Percentiles rank a stretch among this genome's conserved stretches.
Conservation (phyloP, 352 stramenopile species). For the Globisporangium iwayamae region DNA sequence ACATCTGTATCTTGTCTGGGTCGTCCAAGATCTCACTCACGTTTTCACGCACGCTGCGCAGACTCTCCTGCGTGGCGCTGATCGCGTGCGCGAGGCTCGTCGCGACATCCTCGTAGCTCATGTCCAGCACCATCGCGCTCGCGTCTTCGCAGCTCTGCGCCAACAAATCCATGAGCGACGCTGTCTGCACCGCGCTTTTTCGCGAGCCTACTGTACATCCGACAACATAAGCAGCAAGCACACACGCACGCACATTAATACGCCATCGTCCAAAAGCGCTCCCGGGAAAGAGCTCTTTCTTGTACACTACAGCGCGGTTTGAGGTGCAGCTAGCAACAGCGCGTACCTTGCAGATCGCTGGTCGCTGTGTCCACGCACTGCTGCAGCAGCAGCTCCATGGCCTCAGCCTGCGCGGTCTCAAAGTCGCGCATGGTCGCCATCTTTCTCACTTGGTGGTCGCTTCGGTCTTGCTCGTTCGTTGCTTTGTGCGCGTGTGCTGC, state of each 20-base stretch:
- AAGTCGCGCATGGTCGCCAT: slow-evolving; percentile 28
- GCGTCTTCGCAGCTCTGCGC: slow-evolving; percentile 64
- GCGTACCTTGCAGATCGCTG: slow-evolving; percentile 9
- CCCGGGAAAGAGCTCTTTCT: neutral
- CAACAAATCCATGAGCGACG: slow-evolving; percentile 63
- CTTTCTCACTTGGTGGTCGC: too few relatives aligned
- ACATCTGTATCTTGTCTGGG: slow-evolving; percentile 50
- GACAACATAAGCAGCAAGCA: neutral
- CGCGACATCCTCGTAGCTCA: slow-evolving; percentile 57
- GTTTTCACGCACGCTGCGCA: slow-evolving; percentile 55
- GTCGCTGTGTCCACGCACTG: slow-evolving; percentile 31
- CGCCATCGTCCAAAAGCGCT: neutral
- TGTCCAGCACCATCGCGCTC: slow-evolving; percentile 40
- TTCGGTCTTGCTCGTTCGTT: neutral
- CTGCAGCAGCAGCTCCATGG: slow-evolving; percentile 57
- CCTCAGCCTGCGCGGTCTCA: slow-evolving; percentile 43
- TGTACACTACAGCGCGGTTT: too few relatives aligned
- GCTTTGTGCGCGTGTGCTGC: neutral
- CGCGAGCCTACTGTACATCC: slow-evolving; percentile 1
- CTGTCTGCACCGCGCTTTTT: slow-evolving; percentile 21
- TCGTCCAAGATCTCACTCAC: slow-evolving; percentile 61
- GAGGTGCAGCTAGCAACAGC: neutral
- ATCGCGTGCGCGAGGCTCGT: slow-evolving; percentile 48
- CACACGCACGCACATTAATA: neutral
- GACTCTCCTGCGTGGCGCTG: slow-evolving; percentile 51